Conservation (phyloP, 179 eudicot species). For the Nepenthes alata region DNA sequence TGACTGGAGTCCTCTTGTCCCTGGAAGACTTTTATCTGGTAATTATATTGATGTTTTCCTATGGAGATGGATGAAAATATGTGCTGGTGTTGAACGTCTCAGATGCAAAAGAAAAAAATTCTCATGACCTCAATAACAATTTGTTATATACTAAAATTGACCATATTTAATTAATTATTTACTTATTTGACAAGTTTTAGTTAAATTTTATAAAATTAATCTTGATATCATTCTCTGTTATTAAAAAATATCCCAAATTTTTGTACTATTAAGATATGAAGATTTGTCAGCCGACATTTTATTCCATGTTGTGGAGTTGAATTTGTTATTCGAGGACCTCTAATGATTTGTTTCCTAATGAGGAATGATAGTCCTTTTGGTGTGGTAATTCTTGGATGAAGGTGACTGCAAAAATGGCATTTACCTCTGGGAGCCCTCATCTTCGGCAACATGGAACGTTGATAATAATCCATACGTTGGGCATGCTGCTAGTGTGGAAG, state of each 20-base stretch:
- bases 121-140: too few relatives aligned
- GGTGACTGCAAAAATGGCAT: conserved; percentile 81
- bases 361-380: not conserved
- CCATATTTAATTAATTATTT: too few relatives aligned
- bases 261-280: too few relatives aligned
- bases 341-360: not conserved
- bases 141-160: too few relatives aligned
- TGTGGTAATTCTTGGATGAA: conserved; percentile 10
- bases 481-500: conserved; percentile 86
- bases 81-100: too few relatives aligned
- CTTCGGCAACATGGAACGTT: conserved; percentile 70
- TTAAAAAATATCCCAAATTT: too few relatives aligned
- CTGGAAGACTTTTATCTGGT: conserved; percentile 93
- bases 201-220: too few relatives aligned
- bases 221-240: too few relatives aligned
- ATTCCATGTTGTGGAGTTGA: too few relatives aligned
- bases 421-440: conserved; percentile 81
- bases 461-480: conserved; percentile 67
- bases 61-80: not conserved
- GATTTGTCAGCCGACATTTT: too few relatives aligned
- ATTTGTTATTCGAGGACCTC: not conserved
- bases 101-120: too few relatives aligned
- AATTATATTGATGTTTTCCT: not conserved
- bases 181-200: too few relatives aligned
- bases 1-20: conserved; percentile 78